Base-by-base conservation (phyloP, 106 monocot species). In the Apostasia ramifera region DNA sequence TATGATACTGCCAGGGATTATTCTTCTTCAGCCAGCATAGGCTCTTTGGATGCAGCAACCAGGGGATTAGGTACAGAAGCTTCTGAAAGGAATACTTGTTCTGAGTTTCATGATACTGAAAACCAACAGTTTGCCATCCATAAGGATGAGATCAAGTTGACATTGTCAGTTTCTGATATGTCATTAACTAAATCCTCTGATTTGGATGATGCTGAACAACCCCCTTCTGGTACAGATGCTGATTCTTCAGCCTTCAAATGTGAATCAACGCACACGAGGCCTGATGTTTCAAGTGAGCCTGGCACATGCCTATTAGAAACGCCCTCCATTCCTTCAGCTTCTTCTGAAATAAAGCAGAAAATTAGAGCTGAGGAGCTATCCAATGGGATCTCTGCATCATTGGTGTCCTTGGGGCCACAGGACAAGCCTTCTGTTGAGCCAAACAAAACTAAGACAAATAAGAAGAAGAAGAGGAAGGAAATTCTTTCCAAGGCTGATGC, bases 401-500 rank as follows among this genome's bases (percentile, higher is more conserved):
- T 15, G 66, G n/a, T 63, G 37, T 57, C 47, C 26, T 63, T 77
- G 51, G 75, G 44, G n/a, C 53, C 55, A 2, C 77, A 67, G 71
- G 81, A 81, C 9, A 75, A 71, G 56, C 47, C 61, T 44, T 44
- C 46, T 53, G 66, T 44, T 15, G 84, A 84, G 59, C 48, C 72
- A n/a, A 14, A 59, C 53, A 61, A 68, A 49, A 3, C 64, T 45
- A 84, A 79, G 52, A 44, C 48, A 50, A n/a, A 42, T 66, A 84
- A 75, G 39, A 88, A 75, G 71, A 89, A 82, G 71, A 85, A 79
- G 69, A 79, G 7, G 44, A 84, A 73, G 39, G 85, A 82, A 39
- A 65, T 80, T 77, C 71, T 85, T 72, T 89, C 77, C 9, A 89
- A 80, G 71, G 89, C 89, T 13, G 89, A 90, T 81, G 80, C 82